Percentiles rank a stretch among this genome's conserved stretches.
phyloP scores from a whole-genome alignment of 495 filamentous ascomycete species.

The Apodospora peruviana region DNA sequence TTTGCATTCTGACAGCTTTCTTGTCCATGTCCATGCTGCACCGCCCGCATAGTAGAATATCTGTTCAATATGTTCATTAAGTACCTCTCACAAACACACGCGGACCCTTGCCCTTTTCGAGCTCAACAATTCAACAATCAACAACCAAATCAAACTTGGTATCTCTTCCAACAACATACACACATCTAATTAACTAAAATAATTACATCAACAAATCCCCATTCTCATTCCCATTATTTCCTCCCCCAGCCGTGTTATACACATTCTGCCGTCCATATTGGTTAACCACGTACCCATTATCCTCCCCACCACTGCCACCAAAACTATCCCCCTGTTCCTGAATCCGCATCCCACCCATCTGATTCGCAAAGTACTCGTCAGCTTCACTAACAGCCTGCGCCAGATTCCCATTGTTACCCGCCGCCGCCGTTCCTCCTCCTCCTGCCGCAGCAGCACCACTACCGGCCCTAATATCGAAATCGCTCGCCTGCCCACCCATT shows the following conservation, averaged over 20 bases:
- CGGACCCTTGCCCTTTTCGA: too few species aligned
- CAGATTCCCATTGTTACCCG: conserved; percentile 32
- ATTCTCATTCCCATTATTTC: conserved; percentile 38
- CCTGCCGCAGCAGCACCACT: conserved; percentile 1
- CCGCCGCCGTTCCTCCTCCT: conserved; percentile 1
- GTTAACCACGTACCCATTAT: conserved; percentile 59
- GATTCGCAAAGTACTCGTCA: conserved; percentile 78
- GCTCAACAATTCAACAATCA: too few species aligned
- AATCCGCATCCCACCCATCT: conserved; percentile 65
- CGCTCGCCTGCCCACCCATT: conserved; percentile 43
- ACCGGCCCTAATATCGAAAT: conserved; percentile 26
- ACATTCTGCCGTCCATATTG: conserved; percentile 59
- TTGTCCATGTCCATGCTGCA: too few species aligned
- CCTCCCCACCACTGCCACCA: conserved; percentile 33
- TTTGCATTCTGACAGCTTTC: too few species aligned
- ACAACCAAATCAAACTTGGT: too few species aligned
- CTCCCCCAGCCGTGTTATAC: conserved; percentile 47
- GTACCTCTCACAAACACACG: too few species aligned
- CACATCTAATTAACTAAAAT: too few species aligned
- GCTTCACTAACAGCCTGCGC: conserved; percentile 72
- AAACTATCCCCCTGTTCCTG: conserved; percentile 43
- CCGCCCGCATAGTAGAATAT: too few species aligned
- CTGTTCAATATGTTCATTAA: too few species aligned
- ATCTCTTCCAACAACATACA: too few species aligned
- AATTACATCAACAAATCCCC: conserved; percentile 52